Percentiles rank a stretch among this genome's conserved stretches.
Conservation (phyloP, 2,329 filamentous ascomycete genomes). For the Exophiala calicioides region DNA sequence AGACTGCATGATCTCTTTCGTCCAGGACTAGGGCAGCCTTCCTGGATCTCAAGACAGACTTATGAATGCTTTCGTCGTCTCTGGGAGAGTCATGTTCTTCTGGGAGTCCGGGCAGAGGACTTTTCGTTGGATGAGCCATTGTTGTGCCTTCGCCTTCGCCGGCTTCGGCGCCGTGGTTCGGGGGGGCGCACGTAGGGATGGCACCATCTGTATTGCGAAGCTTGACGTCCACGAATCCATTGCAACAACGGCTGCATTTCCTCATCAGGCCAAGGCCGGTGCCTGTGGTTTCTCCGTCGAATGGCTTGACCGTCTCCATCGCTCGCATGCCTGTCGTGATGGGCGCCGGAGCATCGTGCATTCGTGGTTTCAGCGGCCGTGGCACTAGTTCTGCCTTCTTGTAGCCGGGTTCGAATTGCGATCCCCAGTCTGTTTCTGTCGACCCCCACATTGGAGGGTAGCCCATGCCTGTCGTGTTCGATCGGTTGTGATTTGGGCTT, state of each 20-base stretch:
- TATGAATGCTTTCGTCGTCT: neutral
- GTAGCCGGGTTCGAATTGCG: neutral
- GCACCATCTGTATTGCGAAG: conserved; percentile 21
- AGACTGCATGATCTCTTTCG: conserved; percentile 24
- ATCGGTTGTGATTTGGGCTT: conserved; percentile 3
- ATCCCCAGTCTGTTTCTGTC: neutral
- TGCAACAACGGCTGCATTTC: conserved; percentile 29
- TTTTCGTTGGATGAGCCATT: conserved; percentile 12
- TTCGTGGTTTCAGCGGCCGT: conserved; percentile 12
- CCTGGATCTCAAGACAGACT: too few relatives aligned
- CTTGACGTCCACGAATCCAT: conserved; percentile 27
- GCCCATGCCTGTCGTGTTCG: conserved; percentile 1
- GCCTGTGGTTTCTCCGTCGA: conserved; percentile 5
- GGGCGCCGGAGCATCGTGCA: neutral
- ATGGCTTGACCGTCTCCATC: conserved; percentile 1
- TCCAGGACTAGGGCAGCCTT: conserved; percentile 8
- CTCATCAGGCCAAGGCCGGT: conserved; percentile 21
- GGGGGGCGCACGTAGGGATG: conserved; percentile 23
- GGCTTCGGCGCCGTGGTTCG: conserved; percentile 11
- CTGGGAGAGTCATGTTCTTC: conserved; percentile 4
- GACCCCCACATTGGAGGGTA: neutral
- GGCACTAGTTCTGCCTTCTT: conserved; percentile 10
- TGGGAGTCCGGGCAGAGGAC: conserved; percentile 17
- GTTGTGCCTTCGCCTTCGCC: conserved; percentile 13
- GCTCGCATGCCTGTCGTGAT: neutral